A percentile compares a stretch with the other conserved stretches of the same genome.
Evolutionary conservation across 495 filamentous ascomycete species (phyloP).

Genomic region (Cenococcum geophilum): DNA sequence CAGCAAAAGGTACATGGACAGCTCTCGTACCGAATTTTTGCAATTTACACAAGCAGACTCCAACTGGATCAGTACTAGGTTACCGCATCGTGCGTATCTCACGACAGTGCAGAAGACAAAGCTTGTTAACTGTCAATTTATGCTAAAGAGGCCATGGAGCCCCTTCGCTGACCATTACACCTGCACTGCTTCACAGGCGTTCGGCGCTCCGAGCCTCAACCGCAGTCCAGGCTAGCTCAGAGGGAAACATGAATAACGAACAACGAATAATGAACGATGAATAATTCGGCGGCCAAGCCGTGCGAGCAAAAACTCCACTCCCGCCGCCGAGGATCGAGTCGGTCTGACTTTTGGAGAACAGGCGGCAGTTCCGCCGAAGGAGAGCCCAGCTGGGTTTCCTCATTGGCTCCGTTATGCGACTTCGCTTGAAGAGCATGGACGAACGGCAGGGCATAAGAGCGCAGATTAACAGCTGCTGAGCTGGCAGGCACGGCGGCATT

Average conservation of each 20-base stretch:
- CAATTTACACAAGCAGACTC: not conserved
- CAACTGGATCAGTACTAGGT: not conserved
- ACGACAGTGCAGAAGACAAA: not conserved
- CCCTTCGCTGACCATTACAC: too few relatives aligned
- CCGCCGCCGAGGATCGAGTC: not conserved
- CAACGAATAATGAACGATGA: too few relatives aligned
- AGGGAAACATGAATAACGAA: too few relatives aligned
- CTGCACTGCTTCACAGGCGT: too few relatives aligned
- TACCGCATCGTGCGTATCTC: not conserved
- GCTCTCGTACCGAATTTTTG: slow-evolving; percentile 2
- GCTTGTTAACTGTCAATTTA: not conserved
- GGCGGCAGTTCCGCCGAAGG: slow-evolving; percentile 16
- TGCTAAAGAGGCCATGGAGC: too few relatives aligned
- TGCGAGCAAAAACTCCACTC: not conserved
- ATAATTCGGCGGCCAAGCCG: not conserved
- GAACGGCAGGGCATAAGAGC: slow-evolving; percentile 22
- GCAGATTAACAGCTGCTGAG: slow-evolving; percentile 29
- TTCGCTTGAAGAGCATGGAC: slow-evolving; percentile 23
- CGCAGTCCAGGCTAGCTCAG: too few relatives aligned
- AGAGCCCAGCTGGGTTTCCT: slow-evolving; percentile 11
- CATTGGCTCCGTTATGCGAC: slow-evolving; percentile 14
- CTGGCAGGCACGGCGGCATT: slow-evolving; percentile 18
- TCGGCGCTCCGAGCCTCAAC: too few relatives aligned
- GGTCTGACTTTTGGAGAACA: slow-evolving; percentile 7
- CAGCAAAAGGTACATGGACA: slow-evolving; percentile 4